Evolutionary conservation across 768 basidiomycete genomes (phyloP).

Genomic region (Thelephora aurantiotincta): DNA sequence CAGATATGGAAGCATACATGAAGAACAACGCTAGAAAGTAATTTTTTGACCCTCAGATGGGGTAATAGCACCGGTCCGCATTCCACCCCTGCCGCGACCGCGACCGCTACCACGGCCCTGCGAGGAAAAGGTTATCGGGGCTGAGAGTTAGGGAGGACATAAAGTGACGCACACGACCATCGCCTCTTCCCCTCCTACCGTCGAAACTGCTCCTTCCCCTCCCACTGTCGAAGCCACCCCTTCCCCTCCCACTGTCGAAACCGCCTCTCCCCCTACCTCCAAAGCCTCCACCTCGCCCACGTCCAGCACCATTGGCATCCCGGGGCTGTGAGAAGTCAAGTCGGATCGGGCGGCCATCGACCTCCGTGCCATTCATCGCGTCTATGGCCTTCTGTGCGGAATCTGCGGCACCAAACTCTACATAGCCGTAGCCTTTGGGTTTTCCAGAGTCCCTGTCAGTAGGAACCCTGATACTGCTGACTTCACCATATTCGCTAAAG

Average conservation of each 20-base stretch:
- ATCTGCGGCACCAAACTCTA: conserved; percentile 79
- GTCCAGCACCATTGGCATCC: conserved; percentile 42
- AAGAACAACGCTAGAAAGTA: conserved; percentile 25
- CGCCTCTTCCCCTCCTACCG: conserved; percentile 23
- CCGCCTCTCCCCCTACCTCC: conserved; percentile 10
- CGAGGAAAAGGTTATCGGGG: no score
- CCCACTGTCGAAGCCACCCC: conserved; percentile 23
- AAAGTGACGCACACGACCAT: conserved; percentile 13
- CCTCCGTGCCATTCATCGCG: conserved; percentile 52
- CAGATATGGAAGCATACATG: not conserved
- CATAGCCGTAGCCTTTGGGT: conserved; percentile 94
- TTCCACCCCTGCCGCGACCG: conserved; percentile 22
- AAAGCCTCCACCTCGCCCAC: conserved; percentile 27
- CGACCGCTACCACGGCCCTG: conserved; percentile 18
- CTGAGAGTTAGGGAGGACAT: no score
- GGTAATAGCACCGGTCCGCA: conserved; percentile 52
- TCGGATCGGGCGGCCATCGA: conserved; percentile 70
- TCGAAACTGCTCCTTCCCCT: conserved; percentile 2
- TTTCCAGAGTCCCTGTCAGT: conserved; percentile 85
- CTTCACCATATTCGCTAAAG: conserved; percentile 76
- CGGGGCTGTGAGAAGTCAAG: conserved; percentile 82
- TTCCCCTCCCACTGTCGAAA: conserved; percentile 17
- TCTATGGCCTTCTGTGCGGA: conserved; percentile 71
- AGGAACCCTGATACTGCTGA: conserved; percentile 80
- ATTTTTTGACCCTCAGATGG: conserved; percentile 55